Conservation (phyloP, 306 rosid genomes). For the Cajanus cajan region DNA sequence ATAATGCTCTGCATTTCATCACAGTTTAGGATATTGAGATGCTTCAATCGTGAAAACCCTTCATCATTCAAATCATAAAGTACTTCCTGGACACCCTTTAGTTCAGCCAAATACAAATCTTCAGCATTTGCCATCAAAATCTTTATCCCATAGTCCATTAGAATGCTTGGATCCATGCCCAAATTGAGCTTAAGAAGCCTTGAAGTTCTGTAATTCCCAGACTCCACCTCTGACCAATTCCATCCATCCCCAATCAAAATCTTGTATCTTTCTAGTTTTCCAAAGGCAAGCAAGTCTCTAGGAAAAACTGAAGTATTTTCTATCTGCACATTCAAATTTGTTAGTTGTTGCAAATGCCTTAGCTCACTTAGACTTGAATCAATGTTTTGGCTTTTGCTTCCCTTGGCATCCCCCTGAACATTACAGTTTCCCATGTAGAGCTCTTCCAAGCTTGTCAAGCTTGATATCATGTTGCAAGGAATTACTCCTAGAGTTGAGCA, state of each 20-base stretch:
- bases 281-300: conserved; percentile 23
- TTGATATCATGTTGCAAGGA: conserved; percentile 27
- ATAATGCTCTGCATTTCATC: conserved; percentile 29
- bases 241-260: conserved; percentile 37
- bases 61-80: conserved; percentile 34
- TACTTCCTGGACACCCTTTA: conserved; percentile 33
- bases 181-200: conserved; percentile 31
- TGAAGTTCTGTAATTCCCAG: neutral
- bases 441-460: conserved; percentile 38
- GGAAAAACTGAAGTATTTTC: conserved; percentile 29
- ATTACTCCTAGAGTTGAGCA: conserved; percentile 30
- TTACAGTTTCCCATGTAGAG: conserved; percentile 34
- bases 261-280: conserved; percentile 28
- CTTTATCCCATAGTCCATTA: conserved; percentile 31
- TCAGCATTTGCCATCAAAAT: conserved; percentile 31
- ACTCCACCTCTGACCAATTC: conserved; percentile 20
- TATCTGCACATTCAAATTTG: conserved; percentile 27
- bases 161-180: conserved; percentile 10
- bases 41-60: conserved; percentile 40
- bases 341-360: conserved; percentile 25
- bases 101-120: conserved; percentile 44
- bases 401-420: conserved; percentile 33
- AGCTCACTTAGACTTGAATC: conserved; percentile 38
- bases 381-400: neutral
- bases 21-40: conserved; percentile 39